Base-by-base conservation (phyloP, 495 filamentous ascomycete genomes). In the Tricharina praecox region DNA sequence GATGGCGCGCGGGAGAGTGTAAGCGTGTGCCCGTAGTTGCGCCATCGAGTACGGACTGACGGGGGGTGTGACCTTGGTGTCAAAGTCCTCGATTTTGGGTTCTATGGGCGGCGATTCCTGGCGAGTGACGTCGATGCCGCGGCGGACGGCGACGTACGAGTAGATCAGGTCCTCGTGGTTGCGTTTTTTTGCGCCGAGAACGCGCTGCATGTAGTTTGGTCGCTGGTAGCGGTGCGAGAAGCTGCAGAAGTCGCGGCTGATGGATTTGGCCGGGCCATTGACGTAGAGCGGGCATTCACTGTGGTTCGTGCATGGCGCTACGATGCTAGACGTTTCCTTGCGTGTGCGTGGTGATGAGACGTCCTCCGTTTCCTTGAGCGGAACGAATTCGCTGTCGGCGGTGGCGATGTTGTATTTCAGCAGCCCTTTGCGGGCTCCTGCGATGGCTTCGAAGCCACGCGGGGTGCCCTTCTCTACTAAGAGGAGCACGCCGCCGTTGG, bases 221-320 rank as follows among this genome's bases (percentile, higher is more conserved):
- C 90, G 75, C 41, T 87, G 78, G 62, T 78, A 97, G 35, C 92
- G 75, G 63, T 97, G 90, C 45, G 65, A 67, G 63, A 97, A 97
- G 61, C 82, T 82, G 62, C 90, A 97, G 56, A 77, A 92, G 56
- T 97, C 90, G 54, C 79, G 82, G 53, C 90, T 75, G 18, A 82
- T 81, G 32, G 66, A 66, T 0, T 77, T 70, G 0, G 66, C 66
- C 26, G 72, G 67, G 0, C 79, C 70, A 0, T 66, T 65, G 21
- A 70, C 66, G 56, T 92, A 95, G 78, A 97, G 86, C 0, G 90
- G 90, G 55, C 90, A 97, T 46, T 72, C 74, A 1, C 62, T 65
- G 61, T 96, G 92, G 64, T 86, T 94, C 1, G 90, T 97, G 63
- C 90, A 97, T 0, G 90, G 90, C 0, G 92, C 90, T 50, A 97